Evolutionary conservation across 495 filamentous ascomycete genomes (phyloP).

Genomic region (Hyphodiscus hymeniophilus): DNA sequence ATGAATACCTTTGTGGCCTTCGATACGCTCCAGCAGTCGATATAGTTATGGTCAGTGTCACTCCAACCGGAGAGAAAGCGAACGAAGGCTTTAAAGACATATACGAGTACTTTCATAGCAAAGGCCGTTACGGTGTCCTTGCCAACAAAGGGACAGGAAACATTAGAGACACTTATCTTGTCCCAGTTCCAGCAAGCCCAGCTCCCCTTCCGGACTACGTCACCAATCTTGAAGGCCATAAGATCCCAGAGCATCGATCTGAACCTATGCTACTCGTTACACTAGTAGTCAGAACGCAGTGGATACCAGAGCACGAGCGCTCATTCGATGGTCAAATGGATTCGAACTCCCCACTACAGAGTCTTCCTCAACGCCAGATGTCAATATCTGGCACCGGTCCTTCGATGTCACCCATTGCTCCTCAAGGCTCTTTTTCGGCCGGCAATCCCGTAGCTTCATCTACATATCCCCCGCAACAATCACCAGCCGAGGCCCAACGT

Average conservation of each 20-base stretch:
- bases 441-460: constrained; percentile 18
- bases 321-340: constrained; percentile 33
- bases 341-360: constrained; percentile 27
- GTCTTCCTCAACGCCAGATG: constrained; percentile 21
- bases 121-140: constrained; percentile 75
- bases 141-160: constrained; percentile 57
- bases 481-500: constrained; percentile 18
- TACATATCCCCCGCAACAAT: background rate
- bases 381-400: constrained; percentile 32
- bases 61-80: constrained; percentile 40
- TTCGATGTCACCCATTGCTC: constrained; percentile 39
- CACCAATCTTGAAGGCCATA: constrained; percentile 64
- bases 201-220: constrained; percentile 59
- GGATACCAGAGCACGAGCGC: constrained; percentile 37
- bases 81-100: constrained; percentile 56
- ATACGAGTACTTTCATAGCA: constrained; percentile 69
- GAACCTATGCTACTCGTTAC: constrained; percentile 69
- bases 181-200: constrained; percentile 60
- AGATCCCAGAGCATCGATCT: constrained; percentile 53
- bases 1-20: constrained; percentile 80
- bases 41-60: constrained; percentile 59
- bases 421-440: constrained; percentile 31
- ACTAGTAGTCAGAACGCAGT: constrained; percentile 60
- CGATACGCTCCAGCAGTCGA: constrained; percentile 67
- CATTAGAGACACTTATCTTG: constrained; percentile 70